Evolutionary conservation across 495 filamentous ascomycete species (phyloP), one percentile per base, ranked within the genome.

Genomic region (Staphylotrichum tortipilum): DNA sequence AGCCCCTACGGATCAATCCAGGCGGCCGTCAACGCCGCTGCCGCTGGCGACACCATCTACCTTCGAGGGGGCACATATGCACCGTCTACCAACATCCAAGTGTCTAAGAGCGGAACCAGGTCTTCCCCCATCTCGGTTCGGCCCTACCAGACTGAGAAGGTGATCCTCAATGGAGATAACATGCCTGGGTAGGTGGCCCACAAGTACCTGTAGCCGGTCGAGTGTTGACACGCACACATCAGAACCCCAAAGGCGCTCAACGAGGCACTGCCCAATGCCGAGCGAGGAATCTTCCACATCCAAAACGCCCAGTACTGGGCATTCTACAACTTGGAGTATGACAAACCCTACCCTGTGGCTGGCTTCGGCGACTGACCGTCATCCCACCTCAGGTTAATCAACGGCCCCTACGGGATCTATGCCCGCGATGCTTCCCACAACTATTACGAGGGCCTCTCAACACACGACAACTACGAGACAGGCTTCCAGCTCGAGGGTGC

Each of bases 61-160:
- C 40, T 43, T 30, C 40, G 40, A 31, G 40, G 15, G 30, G 40
- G 40, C 40, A 43, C 40, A 43, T 43, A 43, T 43, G 40, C 40
- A 1, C 40, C 40, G 40, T 43, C 40, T 19, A 15, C 40, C 40
- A 43, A 43, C 7, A 43, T 43, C 17, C 40, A 43, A 17, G 10
- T 43, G 24, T 9, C 24, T 8, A 43, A 43, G 40, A 43, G 40
- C 21, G 40, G 40, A 19, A 43, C 15, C 17, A 29, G 40, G 14
- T 30, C 40, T 1, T 14, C 26, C 21, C 40, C 40, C 40, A 43
- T 43, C 40, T 43, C 40, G 19, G 40, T 43, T 11, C 40, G 40
- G 26, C 40, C 40, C 24, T 43, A 43, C 26, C 24, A 43, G 26
- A 43, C 29, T 31, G 40, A 43, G 26, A 43, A 43, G 24, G 40